Evolutionary conservation across 2,329 filamentous ascomycete species (phyloP).

Genomic region (Epichloe sp.): DNA sequence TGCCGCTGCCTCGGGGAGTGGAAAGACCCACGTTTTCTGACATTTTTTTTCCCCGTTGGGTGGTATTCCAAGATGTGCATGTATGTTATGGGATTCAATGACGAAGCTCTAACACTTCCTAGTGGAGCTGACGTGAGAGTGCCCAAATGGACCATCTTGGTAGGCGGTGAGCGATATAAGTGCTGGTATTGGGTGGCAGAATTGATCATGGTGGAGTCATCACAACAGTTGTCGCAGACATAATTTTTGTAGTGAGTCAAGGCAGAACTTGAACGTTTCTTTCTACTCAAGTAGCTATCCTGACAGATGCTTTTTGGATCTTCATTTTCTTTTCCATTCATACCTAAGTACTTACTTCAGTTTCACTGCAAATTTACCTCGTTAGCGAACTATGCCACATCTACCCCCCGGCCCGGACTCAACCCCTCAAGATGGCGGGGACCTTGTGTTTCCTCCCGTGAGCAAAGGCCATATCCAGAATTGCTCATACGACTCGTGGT

Average conservation of each 20-base stretch:
- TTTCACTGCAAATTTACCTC: neutral
- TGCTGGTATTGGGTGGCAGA: slow-evolving; percentile 13
- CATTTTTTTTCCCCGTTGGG: slow-evolving; percentile 38
- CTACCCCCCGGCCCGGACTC: slow-evolving; percentile 12
- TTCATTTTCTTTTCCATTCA: neutral
- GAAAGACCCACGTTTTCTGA: slow-evolving; percentile 93
- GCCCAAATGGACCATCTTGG: neutral
- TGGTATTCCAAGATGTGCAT: neutral
- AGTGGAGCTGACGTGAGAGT: neutral
- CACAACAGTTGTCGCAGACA: neutral
- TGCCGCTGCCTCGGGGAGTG: slow-evolving; percentile 88
- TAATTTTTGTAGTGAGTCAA: neutral
- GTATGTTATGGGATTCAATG: neutral
- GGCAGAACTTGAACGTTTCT: neutral
- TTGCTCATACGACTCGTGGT: slow-evolving; percentile 91
- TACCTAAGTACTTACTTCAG: neutral
- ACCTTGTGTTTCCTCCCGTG: slow-evolving; percentile 65
- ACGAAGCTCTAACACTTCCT: neutral
- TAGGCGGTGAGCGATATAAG: slow-evolving; percentile 11
- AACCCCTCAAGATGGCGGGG: slow-evolving; percentile 8
- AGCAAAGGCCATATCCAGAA: slow-evolving; percentile 80
- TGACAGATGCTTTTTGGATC: neutral
- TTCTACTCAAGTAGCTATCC: neutral
- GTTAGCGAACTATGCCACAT: slow-evolving; percentile 20
- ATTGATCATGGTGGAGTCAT: slow-evolving; percentile 13